Evolutionary conservation across 805 yeast genomes (phyloP).

Genomic region (Wickerhamiella kurtzmanii): DNA sequence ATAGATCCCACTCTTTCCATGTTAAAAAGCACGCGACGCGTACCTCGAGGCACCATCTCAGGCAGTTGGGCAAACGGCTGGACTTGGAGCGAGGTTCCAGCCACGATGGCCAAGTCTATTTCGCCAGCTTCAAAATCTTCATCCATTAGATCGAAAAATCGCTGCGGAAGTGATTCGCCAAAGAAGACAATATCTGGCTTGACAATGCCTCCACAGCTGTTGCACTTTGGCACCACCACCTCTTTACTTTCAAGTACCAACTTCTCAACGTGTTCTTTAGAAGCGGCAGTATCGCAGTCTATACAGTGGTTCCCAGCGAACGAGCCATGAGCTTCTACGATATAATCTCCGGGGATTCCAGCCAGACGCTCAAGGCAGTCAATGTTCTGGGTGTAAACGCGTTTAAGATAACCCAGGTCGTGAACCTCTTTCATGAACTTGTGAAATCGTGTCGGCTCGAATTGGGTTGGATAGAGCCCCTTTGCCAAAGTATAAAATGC

Average conservation of each 20-base stretch:
- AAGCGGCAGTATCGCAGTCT: slow-evolving; percentile 48
- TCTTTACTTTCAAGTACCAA: slow-evolving; percentile 9
- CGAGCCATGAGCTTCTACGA: slow-evolving; percentile 92
- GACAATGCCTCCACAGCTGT: slow-evolving; percentile 55
- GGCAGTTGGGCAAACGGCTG: slow-evolving; percentile 85
- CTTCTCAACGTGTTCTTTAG: slow-evolving; percentile 19
- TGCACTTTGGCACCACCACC: slow-evolving; percentile 34
- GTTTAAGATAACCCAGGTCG: slow-evolving; percentile 43
- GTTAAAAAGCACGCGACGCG: slow-evolving; percentile 56
- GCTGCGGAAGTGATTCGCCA: slow-evolving; percentile 71
- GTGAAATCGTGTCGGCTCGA: slow-evolving; percentile 73
- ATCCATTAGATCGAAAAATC: slow-evolving; percentile 61
- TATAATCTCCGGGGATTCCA: slow-evolving; percentile 47
- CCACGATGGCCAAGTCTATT: slow-evolving; percentile 60
- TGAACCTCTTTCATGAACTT: slow-evolving; percentile 53
- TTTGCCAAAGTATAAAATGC: slow-evolving; percentile 77
- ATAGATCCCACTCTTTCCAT: slow-evolving; percentile 62
- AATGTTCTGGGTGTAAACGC: slow-evolving; percentile 86
- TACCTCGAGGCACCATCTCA: slow-evolving; percentile 36
- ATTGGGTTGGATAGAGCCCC: slow-evolving; percentile 81
- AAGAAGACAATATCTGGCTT: slow-evolving; percentile 93
- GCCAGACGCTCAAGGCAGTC: slow-evolving; percentile 84
- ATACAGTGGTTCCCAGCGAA: slow-evolving; percentile 78
- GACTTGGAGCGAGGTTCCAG: slow-evolving; percentile 85
- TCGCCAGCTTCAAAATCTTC: slow-evolving; percentile 30